Conservation (phyloP, 31 red algal species). For the Endocladia muricata region DNA sequence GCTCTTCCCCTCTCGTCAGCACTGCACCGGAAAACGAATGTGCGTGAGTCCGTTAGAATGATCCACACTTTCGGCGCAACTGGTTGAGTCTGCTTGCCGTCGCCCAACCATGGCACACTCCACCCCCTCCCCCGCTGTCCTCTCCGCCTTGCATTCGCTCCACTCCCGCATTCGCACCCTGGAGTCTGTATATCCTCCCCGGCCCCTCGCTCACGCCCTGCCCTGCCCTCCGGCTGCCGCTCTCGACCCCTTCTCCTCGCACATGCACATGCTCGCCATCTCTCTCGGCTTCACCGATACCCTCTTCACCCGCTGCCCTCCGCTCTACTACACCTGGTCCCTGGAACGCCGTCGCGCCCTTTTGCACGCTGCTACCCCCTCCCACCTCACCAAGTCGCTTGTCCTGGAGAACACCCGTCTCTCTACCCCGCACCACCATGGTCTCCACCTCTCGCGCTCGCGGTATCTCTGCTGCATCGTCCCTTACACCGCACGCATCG, state of each 20-base stretch:
- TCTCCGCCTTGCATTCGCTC: no score
- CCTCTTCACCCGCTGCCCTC: slow-evolving; percentile 38
- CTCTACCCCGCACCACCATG: not conserved
- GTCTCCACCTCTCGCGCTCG: not conserved
- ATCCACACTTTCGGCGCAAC: no score
- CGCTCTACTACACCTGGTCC: slow-evolving; percentile 50
- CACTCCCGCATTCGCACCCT: no score
- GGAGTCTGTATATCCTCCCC: no score
- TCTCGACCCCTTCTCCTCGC: slow-evolving; percentile 27
- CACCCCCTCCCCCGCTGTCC: no score
- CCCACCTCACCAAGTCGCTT: slow-evolving; percentile 61
- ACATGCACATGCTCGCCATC: slow-evolving; percentile 23
- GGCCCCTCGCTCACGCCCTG: no score
- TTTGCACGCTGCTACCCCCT: slow-evolving; percentile 29
- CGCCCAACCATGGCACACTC: no score
- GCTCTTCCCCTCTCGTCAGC: no score
- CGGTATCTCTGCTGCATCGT: slow-evolving; percentile 58
- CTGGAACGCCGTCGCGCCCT: slow-evolving; percentile 50
- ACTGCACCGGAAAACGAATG: no score
- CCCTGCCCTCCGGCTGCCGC: not conserved
- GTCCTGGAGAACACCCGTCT: slow-evolving; percentile 57
- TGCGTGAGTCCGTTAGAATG: no score
- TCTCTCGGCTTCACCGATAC: slow-evolving; percentile 36
- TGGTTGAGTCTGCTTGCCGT: no score
- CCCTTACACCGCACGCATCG: slow-evolving; percentile 43